Percentiles rank a stretch among this genome's conserved stretches.
phyloP scores from a whole-genome alignment of 179 eudicot genomes.

The Patellifolia procumbens region DNA sequence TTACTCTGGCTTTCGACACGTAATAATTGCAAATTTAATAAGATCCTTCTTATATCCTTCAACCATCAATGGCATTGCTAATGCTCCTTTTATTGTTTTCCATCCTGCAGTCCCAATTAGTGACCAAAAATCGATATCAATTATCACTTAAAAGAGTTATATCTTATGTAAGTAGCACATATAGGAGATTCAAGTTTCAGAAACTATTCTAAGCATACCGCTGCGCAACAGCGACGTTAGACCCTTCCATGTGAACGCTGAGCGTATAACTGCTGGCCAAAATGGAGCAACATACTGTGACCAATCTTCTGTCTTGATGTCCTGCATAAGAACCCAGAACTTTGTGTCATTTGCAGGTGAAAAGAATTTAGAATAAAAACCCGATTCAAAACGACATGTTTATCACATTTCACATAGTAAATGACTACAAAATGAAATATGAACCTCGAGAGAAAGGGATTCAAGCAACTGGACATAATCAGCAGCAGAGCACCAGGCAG shows the following conservation, averaged over 20 bases:
- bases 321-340: conserved; percentile 44
- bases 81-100: conserved; percentile 83
- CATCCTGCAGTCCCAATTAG: conserved; percentile 48
- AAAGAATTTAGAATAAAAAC: not conserved
- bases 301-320: conserved; percentile 89
- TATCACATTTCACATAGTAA: too few relatives aligned
- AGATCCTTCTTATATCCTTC: conserved; percentile 73
- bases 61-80: conserved; percentile 83
- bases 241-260: conserved; percentile 93
- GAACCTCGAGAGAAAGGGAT: conserved; percentile 75
- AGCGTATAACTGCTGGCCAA: conserved; percentile 94
- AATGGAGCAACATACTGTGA: conserved; percentile 88
- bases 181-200: not conserved
- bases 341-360: not conserved
- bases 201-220: conserved; percentile 43
- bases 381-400: too few relatives aligned
- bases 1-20: conserved; percentile 63
- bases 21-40: conserved; percentile 76
- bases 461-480: conserved; percentile 76
- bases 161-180: not conserved
- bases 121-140: too few relatives aligned
- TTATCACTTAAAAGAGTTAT: not conserved
- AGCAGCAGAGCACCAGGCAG: conserved; percentile 89
- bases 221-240: conserved; percentile 67
- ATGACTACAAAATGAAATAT: not conserved